phyloP scores from a whole-genome alignment of 2,329 filamentous ascomycete species.

The Cryphonectria naterciae region DNA sequence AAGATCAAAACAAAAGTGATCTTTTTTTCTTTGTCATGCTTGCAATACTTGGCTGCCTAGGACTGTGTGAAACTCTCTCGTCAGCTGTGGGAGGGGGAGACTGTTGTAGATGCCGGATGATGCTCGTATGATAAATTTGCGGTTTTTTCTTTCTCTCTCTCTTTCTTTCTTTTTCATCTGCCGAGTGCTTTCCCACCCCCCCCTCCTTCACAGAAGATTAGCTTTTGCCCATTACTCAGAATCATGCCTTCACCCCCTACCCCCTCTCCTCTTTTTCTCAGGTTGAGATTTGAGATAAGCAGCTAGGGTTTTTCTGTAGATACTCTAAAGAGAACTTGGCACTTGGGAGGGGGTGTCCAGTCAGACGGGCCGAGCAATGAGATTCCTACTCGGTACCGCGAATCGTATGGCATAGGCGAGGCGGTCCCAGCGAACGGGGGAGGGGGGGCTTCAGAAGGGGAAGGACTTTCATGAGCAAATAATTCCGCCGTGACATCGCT shows the following conservation, averaged over 20 bases:
- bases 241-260: neutral
- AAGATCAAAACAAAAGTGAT: neutral
- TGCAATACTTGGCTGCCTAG: neutral
- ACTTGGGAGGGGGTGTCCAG: neutral
- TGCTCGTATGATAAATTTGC: neutral
- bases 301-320: neutral
- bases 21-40: neutral
- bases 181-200: neutral
- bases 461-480: neutral
- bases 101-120: neutral
- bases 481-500: conserved; percentile 6
- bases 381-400: neutral
- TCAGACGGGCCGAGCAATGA: conserved; percentile 11
- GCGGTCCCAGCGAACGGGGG: neutral
- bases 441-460: neutral
- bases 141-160: neutral
- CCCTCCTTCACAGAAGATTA: neutral
- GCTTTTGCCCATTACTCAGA: neutral
- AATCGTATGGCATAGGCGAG: neutral
- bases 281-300: neutral
- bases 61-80: neutral
- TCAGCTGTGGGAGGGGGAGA: neutral
- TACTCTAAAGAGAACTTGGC: neutral
- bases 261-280: neutral
- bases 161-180: neutral